Evolutionary conservation across 768 basidiomycete species (phyloP), one percentile per base, ranked within the genome.

Genomic region (Auricularia auricula-judae): DNA sequence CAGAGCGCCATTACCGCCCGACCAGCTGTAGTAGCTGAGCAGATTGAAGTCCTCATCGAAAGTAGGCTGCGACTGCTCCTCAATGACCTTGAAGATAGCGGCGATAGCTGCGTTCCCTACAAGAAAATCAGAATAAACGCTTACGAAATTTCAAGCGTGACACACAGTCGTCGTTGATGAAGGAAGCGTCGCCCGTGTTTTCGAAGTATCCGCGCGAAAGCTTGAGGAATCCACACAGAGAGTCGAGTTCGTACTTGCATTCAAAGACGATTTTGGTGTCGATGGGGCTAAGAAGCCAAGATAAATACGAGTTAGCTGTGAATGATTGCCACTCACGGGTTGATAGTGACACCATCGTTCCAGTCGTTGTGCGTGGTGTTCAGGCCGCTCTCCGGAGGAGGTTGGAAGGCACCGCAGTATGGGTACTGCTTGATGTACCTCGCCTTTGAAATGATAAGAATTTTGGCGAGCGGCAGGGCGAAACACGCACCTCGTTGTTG

Each of bases 241-340:
- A 90, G 71, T 91, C 89, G 61, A 91, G 77, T 71, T 91, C 89
- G 68, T 89, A 91, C 87, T 91, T 91, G 84, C 89, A 91, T 72
- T 91, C 89, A 67, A 87, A 91, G 0, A 91, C 89, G 0, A 82
- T 86, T 63, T 79, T 77, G 64, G 86, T 84, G 68, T 89, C 74
- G 23, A 91, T 81, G 3, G 87, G 86, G 1, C 88, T 90, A 58
- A 23, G 23, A 18, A 42, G 65, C 36, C 16, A 34, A n/a, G 2
- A 12, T 53, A 14, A 64, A 43, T 18, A n/a, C 23, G 21, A 54
- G 43, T n/a, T 11, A 18, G 2, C 34, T 43, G 47, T 18, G 10
- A 16, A 18, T 60, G 34, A 35, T 18, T 33, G 23, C 39, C 4
- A 73, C 86, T 74, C 71, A 89, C 87, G 89, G 89, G 70, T 86